Conservation (phyloP, 2,329 filamentous ascomycete species). For the Lasiodiplodia sp. region DNA sequence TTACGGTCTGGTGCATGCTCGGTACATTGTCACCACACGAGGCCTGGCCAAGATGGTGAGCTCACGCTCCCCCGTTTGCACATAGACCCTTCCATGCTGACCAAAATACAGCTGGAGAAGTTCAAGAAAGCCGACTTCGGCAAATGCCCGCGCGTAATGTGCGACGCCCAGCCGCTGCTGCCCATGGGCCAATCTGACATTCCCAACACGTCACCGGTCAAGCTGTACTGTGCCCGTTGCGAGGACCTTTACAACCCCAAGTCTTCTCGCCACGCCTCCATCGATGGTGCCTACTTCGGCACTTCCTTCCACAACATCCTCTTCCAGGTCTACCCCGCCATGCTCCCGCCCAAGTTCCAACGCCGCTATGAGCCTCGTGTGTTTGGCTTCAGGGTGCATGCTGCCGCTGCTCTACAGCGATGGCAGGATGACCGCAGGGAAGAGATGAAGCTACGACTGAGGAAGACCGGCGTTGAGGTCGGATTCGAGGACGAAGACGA, state of each 20-base stretch:
- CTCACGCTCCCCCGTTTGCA: background rate
- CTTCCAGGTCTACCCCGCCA: conserved; percentile 94
- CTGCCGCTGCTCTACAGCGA: conserved; percentile 82
- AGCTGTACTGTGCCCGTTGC: conserved; percentile 96
- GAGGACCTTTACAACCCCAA: conserved; percentile 99
- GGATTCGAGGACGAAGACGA: conserved; percentile 74
- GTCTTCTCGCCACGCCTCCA: conserved; percentile 90
- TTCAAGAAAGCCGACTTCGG: conserved; percentile 99
- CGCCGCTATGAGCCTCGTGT: conserved; percentile 88
- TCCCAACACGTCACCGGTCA: conserved; percentile 86
- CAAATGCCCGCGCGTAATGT: conserved; percentile 96
- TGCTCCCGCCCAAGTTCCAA: conserved; percentile 85
- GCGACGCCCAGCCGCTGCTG: conserved; percentile 88
- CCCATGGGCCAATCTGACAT: conserved; percentile 94
- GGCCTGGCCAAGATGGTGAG: conserved; percentile 93
- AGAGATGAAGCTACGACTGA: conserved; percentile 80
- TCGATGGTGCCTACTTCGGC: conserved; percentile 98
- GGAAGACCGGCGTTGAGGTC: conserved; percentile 73
- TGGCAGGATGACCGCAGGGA: conserved; percentile 88
- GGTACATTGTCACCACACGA: conserved; percentile 95
- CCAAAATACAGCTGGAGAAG: conserved; percentile 79
- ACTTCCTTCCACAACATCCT: conserved; percentile 99
- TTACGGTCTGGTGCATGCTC: conserved; percentile 93
- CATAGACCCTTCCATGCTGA: background rate
- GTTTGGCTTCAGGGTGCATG: conserved; percentile 96